Conservation (phyloP, 2,329 filamentous ascomycete genomes). For the Hypoxylon sp. region DNA sequence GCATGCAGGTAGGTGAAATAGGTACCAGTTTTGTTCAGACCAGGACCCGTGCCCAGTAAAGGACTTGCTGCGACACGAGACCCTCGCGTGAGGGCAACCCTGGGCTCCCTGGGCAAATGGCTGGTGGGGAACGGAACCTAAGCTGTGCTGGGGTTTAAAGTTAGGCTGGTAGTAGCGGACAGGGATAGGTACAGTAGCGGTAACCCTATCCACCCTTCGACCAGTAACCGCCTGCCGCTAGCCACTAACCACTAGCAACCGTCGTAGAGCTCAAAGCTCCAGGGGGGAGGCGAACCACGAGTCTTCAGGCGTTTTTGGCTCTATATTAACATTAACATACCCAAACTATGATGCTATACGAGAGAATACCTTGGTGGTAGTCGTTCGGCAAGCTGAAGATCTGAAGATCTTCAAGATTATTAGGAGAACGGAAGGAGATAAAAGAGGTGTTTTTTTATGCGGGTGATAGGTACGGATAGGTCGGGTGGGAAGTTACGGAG, state of each 20-base stretch:
- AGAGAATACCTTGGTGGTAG: not conserved
- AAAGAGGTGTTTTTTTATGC: not conserved
- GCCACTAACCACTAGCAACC: not conserved
- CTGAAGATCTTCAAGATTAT: not conserved
- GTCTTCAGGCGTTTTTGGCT: constrained; percentile 28
- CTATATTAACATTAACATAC: constrained; percentile 15
- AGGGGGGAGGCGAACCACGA: constrained; percentile 26
- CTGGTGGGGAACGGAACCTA: constrained; percentile 45
- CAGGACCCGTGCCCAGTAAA: constrained; percentile 31
- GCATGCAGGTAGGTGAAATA: constrained; percentile 21
- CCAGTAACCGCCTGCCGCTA: not conserved
- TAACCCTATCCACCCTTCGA: constrained; percentile 37
- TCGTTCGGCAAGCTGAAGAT: not conserved
- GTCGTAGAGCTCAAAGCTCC: not conserved
- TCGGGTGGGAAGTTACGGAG: constrained; percentile 1
- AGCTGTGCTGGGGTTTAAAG: constrained; percentile 35
- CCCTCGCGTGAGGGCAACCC: constrained; percentile 38
- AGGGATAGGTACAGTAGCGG: constrained; percentile 39
- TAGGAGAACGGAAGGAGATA: not conserved
- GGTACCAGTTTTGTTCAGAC: constrained; percentile 2
- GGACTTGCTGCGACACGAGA: constrained; percentile 46
- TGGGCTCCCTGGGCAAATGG: constrained; percentile 20
- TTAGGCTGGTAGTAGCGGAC: constrained; percentile 40
- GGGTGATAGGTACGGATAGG: constrained; percentile 2
- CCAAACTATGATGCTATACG: not conserved